phyloP scores from a whole-genome alignment of 2,329 filamentous ascomycete genomes.

The Nothopassalora personata region DNA sequence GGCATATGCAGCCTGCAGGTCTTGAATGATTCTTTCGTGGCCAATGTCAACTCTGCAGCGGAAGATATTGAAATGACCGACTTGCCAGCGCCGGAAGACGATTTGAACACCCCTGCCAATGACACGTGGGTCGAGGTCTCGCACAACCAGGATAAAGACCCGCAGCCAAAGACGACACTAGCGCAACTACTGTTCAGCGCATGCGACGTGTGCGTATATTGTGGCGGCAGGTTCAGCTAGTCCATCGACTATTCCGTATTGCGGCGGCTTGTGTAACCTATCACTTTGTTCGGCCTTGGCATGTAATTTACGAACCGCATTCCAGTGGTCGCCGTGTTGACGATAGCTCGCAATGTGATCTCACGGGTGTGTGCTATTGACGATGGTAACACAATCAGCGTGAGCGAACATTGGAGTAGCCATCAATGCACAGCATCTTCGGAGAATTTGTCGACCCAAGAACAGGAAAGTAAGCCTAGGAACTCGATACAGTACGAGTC shows the following conservation, averaged over 20 bases:
- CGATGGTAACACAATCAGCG: not conserved
- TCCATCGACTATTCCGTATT: conserved; percentile 23
- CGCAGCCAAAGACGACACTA: conserved; percentile 20
- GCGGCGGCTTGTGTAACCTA: conserved; percentile 10
- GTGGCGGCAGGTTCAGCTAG: conserved; percentile 33
- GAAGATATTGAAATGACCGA: conserved; percentile 11
- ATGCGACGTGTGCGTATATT: conserved; percentile 35
- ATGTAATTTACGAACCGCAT: conserved; percentile 21
- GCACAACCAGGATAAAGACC: conserved; percentile 13
- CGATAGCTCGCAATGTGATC: conserved; percentile 2
- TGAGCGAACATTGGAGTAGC: not conserved
- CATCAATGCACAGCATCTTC: not conserved
- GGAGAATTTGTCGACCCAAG: not conserved
- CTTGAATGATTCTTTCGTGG: conserved; percentile 39
- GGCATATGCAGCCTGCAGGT: conserved; percentile 48
- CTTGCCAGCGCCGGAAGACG: conserved; percentile 6
- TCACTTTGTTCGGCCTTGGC: conserved; percentile 12
- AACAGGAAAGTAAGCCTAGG: not conserved
- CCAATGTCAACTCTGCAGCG: not conserved
- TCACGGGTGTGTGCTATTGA: not conserved
- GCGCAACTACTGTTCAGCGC: conserved; percentile 32
- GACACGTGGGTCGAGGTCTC: conserved; percentile 15
- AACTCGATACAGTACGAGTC: not conserved
- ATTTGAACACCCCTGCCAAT: conserved; percentile 8
- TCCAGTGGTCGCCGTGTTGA: conserved; percentile 20